Conservation (phyloP, 208 protist genomes). For the Crithidia fasciculata region DNA sequence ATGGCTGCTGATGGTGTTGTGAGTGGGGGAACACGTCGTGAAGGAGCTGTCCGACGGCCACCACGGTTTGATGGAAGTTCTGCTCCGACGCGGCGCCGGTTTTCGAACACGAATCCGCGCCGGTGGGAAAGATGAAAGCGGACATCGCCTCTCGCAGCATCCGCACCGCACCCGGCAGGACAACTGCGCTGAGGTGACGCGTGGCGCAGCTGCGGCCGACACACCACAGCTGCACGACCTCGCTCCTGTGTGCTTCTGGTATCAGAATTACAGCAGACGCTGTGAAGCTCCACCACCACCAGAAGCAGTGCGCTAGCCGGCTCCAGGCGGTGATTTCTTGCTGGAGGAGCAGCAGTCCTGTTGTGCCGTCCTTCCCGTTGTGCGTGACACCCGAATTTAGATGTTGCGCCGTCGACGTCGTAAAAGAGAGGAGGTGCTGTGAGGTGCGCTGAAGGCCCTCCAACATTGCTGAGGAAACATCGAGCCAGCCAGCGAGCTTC, state of each 20-base stretch:
- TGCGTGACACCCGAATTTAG: no score
- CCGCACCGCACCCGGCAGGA: background rate
- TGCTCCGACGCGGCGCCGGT: no score
- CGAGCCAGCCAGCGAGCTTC: constrained; percentile 18
- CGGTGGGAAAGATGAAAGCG: background rate
- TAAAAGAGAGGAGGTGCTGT: background rate
- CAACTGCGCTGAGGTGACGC: constrained; percentile 1
- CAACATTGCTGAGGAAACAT: constrained; percentile 21
- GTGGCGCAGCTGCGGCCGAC: constrained; percentile 1
- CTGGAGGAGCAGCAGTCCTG: no score
- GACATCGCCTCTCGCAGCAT: background rate
- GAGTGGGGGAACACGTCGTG: background rate
- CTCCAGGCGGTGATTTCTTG: background rate
- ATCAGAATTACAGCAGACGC: no score
- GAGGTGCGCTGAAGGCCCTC: constrained; percentile 2
- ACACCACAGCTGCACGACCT: constrained; percentile 11
- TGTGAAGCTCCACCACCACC: constrained; percentile 33
- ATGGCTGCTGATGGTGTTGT: no score
- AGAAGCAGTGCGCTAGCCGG: constrained; percentile 11
- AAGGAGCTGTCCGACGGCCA: background rate
- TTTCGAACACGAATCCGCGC: no score
- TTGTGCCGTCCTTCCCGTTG: no score
- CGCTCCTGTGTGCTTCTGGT: no score
- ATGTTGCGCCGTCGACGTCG: no score
- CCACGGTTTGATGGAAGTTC: no score